Percentiles rank a stretch among this genome's conserved stretches.
Conservation (phyloP, 2,329 filamentous ascomycete species). For the Myriosclerotinia scirpicola region DNA sequence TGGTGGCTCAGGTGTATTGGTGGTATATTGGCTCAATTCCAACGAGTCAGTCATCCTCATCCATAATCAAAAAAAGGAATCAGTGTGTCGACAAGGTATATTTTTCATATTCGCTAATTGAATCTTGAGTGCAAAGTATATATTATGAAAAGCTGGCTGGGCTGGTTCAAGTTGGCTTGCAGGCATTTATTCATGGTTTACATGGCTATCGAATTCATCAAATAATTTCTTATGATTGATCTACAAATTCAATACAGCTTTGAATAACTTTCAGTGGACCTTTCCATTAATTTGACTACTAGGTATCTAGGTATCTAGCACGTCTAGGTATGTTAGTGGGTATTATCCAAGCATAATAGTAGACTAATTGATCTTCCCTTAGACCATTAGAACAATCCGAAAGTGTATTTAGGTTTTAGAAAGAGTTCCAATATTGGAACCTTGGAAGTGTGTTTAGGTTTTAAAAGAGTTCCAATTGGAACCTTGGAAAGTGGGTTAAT, state of each 20-base stretch:
- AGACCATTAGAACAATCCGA: constrained; percentile 5
- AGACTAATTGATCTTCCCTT: constrained; percentile 20
- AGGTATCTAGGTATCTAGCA: too few species aligned
- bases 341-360: constrained; percentile 8
- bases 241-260: constrained; percentile 10
- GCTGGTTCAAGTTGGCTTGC: constrained; percentile 7
- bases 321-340: not conserved
- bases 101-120: not conserved
- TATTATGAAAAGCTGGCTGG: not conserved
- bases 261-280: constrained; percentile 4
- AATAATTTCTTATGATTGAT: constrained; percentile 17
- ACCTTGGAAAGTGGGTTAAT: constrained; percentile 14
- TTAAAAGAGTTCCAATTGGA: not conserved
- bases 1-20: constrained; percentile 7
- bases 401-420: constrained; percentile 15
- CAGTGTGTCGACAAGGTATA: not conserved
- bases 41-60: constrained; percentile 13
- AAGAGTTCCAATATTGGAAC: too few species aligned
- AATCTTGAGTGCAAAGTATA: not conserved
- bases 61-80: constrained; percentile 5
- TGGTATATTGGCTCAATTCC: constrained; percentile 13
- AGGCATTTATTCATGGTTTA: not conserved
- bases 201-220: constrained; percentile 11
- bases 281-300: constrained; percentile 1
- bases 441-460: constrained; percentile 12